Evolutionary conservation across 2,329 filamentous ascomycete genomes (phyloP).

Genomic region (Aaosphaeria pasadenensis): DNA sequence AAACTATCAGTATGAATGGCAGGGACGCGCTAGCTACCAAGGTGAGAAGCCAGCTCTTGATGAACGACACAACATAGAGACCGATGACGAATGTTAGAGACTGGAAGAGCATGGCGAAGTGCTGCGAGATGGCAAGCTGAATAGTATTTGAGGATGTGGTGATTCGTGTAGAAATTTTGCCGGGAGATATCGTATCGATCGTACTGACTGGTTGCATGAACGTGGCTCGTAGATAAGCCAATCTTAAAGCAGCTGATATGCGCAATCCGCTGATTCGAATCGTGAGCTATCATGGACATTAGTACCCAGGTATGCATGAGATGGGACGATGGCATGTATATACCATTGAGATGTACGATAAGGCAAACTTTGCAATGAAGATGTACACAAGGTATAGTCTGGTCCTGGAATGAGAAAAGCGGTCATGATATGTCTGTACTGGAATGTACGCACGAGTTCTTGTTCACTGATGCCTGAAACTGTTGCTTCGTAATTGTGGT

Average conservation of each 20-base stretch:
- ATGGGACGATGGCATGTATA: not conserved
- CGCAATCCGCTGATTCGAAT: conserved; percentile 51
- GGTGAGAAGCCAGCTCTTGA: conserved; percentile 52
- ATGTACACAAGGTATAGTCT: conserved; percentile 31
- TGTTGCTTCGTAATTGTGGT: conserved; percentile 43
- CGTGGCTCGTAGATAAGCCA: conserved; percentile 49
- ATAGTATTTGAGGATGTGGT: conserved; percentile 53
- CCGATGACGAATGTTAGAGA: conserved; percentile 31
- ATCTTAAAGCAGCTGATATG: conserved; percentile 50
- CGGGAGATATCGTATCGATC: conserved; percentile 50
- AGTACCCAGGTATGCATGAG: not conserved
- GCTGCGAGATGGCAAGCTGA: conserved; percentile 55
- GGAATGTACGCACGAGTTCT: conserved; percentile 39
- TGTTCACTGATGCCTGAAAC: conserved; percentile 52
- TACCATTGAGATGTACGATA: conserved; percentile 35
- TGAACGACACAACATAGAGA: conserved; percentile 47
- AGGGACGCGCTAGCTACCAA: conserved; percentile 49
- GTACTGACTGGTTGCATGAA: conserved; percentile 50
- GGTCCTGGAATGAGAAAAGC: not conserved
- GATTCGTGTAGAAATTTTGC: conserved; percentile 51
- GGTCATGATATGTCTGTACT: not conserved
- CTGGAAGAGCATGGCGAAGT: conserved; percentile 48
- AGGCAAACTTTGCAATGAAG: conserved; percentile 34
- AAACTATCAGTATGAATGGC: conserved; percentile 34
- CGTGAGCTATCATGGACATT: conserved; percentile 31